A percentile compares a stretch with the other conserved stretches of the same genome.
phyloP scores from a whole-genome alignment of 495 filamentous ascomycete genomes.

The Penicillium steckii region DNA sequence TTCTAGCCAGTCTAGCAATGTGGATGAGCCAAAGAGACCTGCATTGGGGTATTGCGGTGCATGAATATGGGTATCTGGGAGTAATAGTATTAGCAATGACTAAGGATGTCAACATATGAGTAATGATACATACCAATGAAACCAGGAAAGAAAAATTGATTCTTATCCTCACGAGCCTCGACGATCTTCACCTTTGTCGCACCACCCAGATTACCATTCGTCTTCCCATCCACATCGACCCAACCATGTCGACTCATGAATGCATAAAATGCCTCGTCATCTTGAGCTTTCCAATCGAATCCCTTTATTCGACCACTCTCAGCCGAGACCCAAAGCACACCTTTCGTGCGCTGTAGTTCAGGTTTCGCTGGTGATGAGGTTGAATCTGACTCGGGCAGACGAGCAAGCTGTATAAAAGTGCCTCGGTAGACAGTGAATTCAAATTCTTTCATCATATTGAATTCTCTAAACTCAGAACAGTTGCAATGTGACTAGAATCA shows the following conservation, averaged over 20 bases:
- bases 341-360: conserved; percentile 40
- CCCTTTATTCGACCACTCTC: conserved; percentile 59
- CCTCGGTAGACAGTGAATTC: conserved; percentile 41
- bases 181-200: conserved; percentile 26
- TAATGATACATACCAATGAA: conserved; percentile 68
- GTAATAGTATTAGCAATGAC: conserved; percentile 31
- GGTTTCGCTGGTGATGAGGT: conserved; percentile 13
- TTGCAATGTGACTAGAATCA: too few species aligned
- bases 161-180: conserved; percentile 30
- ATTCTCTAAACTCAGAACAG: neutral
- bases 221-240: conserved; percentile 12
- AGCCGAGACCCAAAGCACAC: conserved; percentile 65
- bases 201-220: neutral
- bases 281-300: conserved; percentile 31
- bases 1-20: conserved; percentile 89
- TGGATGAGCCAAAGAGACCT: conserved; percentile 88
- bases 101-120: neutral
- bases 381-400: conserved; percentile 3
- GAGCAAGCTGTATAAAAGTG: conserved; percentile 48
- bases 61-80: conserved; percentile 83
- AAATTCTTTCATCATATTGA: neutral
- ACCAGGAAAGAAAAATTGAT: conserved; percentile 86
- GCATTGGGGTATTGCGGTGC: conserved; percentile 92
- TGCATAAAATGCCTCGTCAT: conserved; percentile 36
- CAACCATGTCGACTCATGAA: conserved; percentile 47